Evolutionary conservation across 192 early-diverging fungal genomes (phyloP).

Genomic region (Phycomyces blakesleeanus): DNA sequence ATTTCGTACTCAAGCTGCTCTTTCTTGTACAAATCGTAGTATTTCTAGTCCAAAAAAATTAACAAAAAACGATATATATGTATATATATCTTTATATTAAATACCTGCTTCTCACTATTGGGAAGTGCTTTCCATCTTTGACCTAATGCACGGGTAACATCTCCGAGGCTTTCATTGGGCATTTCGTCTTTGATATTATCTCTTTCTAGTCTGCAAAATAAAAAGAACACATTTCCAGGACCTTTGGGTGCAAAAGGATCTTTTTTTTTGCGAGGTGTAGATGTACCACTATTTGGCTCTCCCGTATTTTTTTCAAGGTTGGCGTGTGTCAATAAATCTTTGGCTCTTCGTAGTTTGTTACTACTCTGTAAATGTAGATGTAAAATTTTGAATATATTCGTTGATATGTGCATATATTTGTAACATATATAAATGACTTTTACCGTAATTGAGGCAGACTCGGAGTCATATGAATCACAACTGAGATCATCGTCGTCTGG

Average conservation of each 20-base stretch:
- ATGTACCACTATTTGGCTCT: background rate
- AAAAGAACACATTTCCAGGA: constrained; percentile 40
- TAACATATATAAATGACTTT: no score
- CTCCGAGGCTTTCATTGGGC: constrained; percentile 29
- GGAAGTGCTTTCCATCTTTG: constrained; percentile 41
- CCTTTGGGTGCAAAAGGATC: constrained; percentile 46
- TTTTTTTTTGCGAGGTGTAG: constrained; percentile 33
- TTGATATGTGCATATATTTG: no score
- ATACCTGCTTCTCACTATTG: constrained; percentile 36
- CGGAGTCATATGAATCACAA: no score
- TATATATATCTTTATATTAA: background rate
- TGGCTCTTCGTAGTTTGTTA: no score
- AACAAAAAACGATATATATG: constrained; percentile 2
- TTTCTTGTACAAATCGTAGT: constrained; percentile 26
- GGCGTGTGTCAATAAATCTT: background rate
- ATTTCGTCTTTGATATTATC: constrained; percentile 41
- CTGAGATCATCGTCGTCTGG: no score
- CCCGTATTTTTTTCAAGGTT: background rate
- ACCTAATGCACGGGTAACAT: constrained; percentile 36
- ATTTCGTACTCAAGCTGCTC: constrained; percentile 34
- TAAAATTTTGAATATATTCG: no score
- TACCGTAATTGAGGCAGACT: no score
- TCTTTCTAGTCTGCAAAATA: constrained; percentile 39
- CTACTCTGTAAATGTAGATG: no score
- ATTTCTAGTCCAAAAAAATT: constrained; percentile 27